Percentiles rank a stretch among this genome's conserved stretches.
These are phyloP conservation scores for Leccinum aurantiacum DNA, from an alignment of 768 basidiomycete species.

Conservation along the genomic window DNA sequence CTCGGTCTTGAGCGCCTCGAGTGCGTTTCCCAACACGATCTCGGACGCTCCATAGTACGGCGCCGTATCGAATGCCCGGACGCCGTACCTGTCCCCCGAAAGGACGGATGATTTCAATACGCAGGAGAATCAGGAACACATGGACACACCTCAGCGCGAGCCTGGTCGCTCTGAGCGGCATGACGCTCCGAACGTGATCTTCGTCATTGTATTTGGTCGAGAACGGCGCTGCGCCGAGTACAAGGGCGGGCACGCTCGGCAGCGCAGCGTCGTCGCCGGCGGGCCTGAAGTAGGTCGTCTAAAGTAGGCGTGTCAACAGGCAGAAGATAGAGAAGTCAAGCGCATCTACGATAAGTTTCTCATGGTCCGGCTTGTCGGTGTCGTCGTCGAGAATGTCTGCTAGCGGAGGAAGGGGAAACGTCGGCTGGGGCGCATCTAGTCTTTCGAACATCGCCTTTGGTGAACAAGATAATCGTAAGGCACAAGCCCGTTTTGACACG, in stretches of 20 bases:
- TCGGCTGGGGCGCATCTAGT: slow-evolving; percentile 43
- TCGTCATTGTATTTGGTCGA: slow-evolving; percentile 66
- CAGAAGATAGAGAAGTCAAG: not conserved
- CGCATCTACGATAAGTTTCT: slow-evolving; percentile 35
- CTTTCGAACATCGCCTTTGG: slow-evolving; percentile 38
- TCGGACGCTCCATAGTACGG: slow-evolving; percentile 82
- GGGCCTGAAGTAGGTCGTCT: slow-evolving; percentile 36
- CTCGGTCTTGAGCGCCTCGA: slow-evolving; percentile 57
- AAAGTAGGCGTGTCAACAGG: slow-evolving; percentile 7
- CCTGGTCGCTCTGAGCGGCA: slow-evolving; percentile 65
- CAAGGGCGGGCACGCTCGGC: slow-evolving; percentile 46
- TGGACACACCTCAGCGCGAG: slow-evolving; percentile 68
- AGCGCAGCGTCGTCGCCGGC: slow-evolving; percentile 25
- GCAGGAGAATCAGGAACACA: not conserved
- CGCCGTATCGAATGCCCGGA: slow-evolving; percentile 79
- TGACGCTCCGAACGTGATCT: slow-evolving; percentile 51
- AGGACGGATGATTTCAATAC: not conserved
- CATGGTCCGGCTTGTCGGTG: slow-evolving; percentile 39
- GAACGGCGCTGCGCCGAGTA: slow-evolving; percentile 74
- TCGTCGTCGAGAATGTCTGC: slow-evolving; percentile 42
- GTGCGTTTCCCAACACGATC: slow-evolving; percentile 65
- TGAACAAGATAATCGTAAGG: not conserved
- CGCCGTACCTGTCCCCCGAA: slow-evolving; percentile 62
- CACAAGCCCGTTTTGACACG: not conserved
- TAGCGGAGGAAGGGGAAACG: slow-evolving; percentile 39